Conservation (phyloP, 169 alveolate genomes). For the Plasmodium ovale region DNA sequence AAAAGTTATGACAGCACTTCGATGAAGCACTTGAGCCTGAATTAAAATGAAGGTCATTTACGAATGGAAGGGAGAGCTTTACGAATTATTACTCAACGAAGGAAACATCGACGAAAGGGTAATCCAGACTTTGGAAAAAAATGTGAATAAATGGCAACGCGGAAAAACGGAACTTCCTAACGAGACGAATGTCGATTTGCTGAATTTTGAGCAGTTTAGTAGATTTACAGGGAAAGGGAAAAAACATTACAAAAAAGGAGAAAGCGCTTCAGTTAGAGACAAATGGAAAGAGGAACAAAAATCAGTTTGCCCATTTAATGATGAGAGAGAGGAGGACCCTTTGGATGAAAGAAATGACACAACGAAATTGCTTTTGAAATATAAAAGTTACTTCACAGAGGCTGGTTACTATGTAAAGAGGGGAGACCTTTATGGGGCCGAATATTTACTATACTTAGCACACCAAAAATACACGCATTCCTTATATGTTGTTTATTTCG, state of each 20-base stretch:
- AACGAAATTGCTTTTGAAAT: background rate
- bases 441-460: conserved; percentile 42
- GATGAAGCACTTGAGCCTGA: background rate
- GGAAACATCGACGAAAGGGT: conserved; percentile 45
- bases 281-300: background rate
- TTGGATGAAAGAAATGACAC: background rate
- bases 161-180: background rate
- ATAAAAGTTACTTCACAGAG: conserved; percentile 22
- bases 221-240: background rate
- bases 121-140: conserved; percentile 25
- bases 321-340: background rate
- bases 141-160: conserved; percentile 25
- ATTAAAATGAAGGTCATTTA: conserved; percentile 49
- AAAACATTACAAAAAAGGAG: background rate
- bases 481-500: conserved; percentile 36
- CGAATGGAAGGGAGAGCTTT: conserved; percentile 34
- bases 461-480: conserved; percentile 61
- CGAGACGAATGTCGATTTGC: conserved; percentile 38
- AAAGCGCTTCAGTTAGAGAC: background rate
- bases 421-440: conserved; percentile 66
- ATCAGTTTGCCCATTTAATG: too few species aligned
- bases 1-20: too few species aligned
- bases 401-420: conserved; percentile 17
- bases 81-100: conserved; percentile 38
- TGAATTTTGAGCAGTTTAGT: conserved; percentile 36